A percentile compares a stretch with the other conserved stretches of the same genome.
Conservation (phyloP, 441 rosid genomes). For the Adansonia grandidieri region DNA sequence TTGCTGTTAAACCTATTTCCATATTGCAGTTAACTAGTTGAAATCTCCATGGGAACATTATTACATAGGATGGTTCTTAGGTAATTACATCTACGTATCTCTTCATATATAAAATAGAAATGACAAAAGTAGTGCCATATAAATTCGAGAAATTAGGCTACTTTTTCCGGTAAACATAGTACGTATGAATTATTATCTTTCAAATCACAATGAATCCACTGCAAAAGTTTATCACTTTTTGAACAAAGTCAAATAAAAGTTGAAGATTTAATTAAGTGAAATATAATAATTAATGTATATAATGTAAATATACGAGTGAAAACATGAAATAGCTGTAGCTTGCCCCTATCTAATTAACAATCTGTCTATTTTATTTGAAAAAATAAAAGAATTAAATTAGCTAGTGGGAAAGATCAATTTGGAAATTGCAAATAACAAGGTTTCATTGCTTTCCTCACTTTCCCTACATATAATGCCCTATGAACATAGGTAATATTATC, state of each 20-base stretch:
- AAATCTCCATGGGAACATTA: not conserved
- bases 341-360: not conserved
- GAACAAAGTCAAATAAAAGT: not conserved
- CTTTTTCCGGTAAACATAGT: not conserved
- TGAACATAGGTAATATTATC: constrained; percentile 21
- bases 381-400: not conserved
- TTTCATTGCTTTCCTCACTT: constrained; percentile 6
- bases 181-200: not conserved
- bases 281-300: not conserved
- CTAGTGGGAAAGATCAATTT: constrained; percentile 18
- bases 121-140: not conserved
- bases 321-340: not conserved
- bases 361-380: not conserved
- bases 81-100: not conserved
- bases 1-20: not conserved
- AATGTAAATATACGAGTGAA: not conserved
- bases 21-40: not conserved
- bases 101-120: not conserved
- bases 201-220: not conserved
- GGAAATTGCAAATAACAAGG: constrained; percentile 28
- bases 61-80: not conserved
- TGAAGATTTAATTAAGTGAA: not conserved
- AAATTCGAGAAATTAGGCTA: not conserved
- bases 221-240: not conserved
- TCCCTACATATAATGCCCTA: not conserved